phyloP scores from a whole-genome alignment of 805 yeast species.

The Kuraishia capsulata region DNA sequence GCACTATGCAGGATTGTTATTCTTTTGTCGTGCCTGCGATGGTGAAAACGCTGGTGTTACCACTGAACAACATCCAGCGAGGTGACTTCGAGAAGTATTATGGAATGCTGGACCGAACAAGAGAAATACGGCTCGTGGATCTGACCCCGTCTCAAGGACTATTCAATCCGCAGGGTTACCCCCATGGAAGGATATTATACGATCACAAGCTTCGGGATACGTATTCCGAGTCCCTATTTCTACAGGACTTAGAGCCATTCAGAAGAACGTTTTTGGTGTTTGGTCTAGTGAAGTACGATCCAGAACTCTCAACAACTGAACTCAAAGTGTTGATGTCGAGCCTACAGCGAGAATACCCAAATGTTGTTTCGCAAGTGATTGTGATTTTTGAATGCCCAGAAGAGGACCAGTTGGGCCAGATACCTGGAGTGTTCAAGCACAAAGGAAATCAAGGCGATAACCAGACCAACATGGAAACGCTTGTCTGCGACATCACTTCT shows the following conservation, averaged over 20 bases:
- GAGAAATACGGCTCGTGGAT: slow-evolving; percentile 68
- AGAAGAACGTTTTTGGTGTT: slow-evolving; percentile 63
- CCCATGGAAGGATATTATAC: slow-evolving; percentile 64
- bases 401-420: slow-evolving; percentile 2
- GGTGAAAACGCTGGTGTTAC: slow-evolving; percentile 60
- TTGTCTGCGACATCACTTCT: slow-evolving; percentile 63
- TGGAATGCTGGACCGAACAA: slow-evolving; percentile 32
- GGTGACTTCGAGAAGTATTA: slow-evolving; percentile 34
- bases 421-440: background rate
- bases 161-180: slow-evolving; percentile 82
- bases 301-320: slow-evolving; percentile 13
- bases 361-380: slow-evolving; percentile 43
- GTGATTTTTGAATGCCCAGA: slow-evolving; percentile 45
- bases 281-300: slow-evolving; percentile 28
- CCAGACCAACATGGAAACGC: slow-evolving; percentile 47
- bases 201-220: slow-evolving; percentile 38
- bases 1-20: slow-evolving; percentile 27
- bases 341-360: slow-evolving; percentile 39
- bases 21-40: slow-evolving; percentile 57
- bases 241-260: slow-evolving; percentile 87
- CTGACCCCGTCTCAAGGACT: slow-evolving; percentile 54
- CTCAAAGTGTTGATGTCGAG: slow-evolving; percentile 20
- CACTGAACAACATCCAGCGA: slow-evolving; percentile 41
- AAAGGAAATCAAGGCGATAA: no score
- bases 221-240: slow-evolving; percentile 50